Conservation (phyloP, 108 stramenopile species). For the Parmales sp. region DNA sequence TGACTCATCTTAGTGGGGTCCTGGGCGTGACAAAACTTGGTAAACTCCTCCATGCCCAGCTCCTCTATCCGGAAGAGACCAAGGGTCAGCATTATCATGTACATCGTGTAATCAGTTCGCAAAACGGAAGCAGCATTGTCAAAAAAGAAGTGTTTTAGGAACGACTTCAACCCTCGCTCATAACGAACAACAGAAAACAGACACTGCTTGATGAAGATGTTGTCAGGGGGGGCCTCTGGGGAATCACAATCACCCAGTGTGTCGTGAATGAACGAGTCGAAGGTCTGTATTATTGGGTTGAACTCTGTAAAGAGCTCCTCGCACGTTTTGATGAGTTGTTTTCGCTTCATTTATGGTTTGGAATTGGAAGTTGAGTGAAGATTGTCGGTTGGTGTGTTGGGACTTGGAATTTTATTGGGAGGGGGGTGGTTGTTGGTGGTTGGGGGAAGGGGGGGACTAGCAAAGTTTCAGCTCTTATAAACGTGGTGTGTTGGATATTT, state of each 20-base stretch:
- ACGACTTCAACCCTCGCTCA: background rate
- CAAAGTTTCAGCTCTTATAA: too few relatives aligned
- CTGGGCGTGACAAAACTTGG: slow-evolving; percentile 14
- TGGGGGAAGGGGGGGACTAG: too few relatives aligned
- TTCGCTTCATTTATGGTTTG: too few relatives aligned
- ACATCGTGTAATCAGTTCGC: slow-evolving; percentile 38
- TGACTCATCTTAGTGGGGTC: slow-evolving; percentile 37
- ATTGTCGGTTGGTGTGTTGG: too few relatives aligned
- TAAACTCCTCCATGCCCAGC: slow-evolving; percentile 29
- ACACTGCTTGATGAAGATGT: background rate
- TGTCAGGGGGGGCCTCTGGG: background rate
- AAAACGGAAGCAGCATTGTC: slow-evolving; percentile 30
- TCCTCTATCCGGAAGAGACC: slow-evolving; percentile 44
- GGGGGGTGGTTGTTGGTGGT: too few relatives aligned
- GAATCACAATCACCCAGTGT: slow-evolving; percentile 6
- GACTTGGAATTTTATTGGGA: too few relatives aligned
- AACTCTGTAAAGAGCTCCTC: background rate
- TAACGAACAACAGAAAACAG: background rate
- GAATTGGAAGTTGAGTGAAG: too few relatives aligned
- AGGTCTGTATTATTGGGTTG: background rate
- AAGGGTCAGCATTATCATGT: slow-evolving; percentile 43
- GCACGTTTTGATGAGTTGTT: too few relatives aligned
- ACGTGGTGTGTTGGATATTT: too few relatives aligned
- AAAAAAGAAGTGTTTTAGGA: slow-evolving; percentile 21
- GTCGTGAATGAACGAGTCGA: background rate